Conservation (phyloP, 805 yeast species). For the Wickerhamiella alocasiicola region DNA sequence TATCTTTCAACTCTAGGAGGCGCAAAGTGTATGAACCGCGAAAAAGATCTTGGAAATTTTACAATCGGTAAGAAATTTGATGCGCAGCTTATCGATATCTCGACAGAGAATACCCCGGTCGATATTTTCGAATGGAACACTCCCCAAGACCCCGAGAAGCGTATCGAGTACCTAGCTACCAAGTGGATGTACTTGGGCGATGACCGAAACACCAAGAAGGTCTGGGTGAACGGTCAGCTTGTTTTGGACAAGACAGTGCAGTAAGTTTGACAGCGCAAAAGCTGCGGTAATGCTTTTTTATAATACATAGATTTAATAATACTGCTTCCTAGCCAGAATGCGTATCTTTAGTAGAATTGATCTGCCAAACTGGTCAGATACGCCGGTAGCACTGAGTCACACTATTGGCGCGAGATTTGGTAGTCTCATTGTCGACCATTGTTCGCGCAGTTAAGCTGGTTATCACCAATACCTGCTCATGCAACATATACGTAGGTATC, state of each 20-base stretch:
- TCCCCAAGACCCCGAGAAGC: slow-evolving; percentile 23
- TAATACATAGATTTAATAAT: neutral
- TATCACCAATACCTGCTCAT: too few relatives aligned
- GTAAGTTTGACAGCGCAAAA: too few relatives aligned
- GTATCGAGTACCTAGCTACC: slow-evolving; percentile 48
- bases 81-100: slow-evolving; percentile 61
- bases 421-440: too few relatives aligned
- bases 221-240: slow-evolving; percentile 69
- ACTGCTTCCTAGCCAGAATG: neutral
- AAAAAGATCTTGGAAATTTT: slow-evolving; percentile 52
- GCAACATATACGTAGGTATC: slow-evolving; percentile 16
- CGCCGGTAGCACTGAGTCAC: too few relatives aligned
- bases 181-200: slow-evolving; percentile 94
- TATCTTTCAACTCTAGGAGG: slow-evolving; percentile 85
- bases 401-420: too few relatives aligned
- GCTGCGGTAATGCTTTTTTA: too few relatives aligned
- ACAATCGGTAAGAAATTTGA: slow-evolving; percentile 72
- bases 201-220: slow-evolving; percentile 70
- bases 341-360: too few relatives aligned
- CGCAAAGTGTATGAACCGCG: slow-evolving; percentile 58
- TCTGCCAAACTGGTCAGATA: too few relatives aligned
- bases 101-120: slow-evolving; percentile 41
- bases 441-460: too few relatives aligned
- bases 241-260: slow-evolving; percentile 36
- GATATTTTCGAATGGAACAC: slow-evolving; percentile 57